Conservation (phyloP, 2,329 filamentous ascomycete species). For the Talaromyces albobiverticillius region DNA sequence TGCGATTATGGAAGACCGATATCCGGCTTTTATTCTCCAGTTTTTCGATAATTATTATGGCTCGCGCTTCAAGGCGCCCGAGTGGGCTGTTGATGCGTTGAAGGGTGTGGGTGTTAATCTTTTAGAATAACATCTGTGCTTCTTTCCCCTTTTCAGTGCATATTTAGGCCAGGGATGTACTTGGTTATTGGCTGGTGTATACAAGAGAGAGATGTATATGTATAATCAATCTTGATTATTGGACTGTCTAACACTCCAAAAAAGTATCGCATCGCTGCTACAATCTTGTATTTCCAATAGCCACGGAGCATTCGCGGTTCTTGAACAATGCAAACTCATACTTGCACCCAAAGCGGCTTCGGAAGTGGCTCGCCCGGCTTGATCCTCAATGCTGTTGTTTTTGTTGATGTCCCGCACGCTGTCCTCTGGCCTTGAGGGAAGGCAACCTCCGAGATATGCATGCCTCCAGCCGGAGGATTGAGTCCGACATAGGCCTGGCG, state of each 20-base stretch:
- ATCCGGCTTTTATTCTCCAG: slow-evolving; percentile 69
- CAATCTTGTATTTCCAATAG: not conserved
- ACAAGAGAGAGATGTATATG: not conserved
- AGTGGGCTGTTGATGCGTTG: slow-evolving; percentile 81
- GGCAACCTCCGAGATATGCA: slow-evolving; percentile 24
- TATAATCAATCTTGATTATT: not conserved
- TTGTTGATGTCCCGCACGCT: slow-evolving; percentile 24
- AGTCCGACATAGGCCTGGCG: slow-evolving; percentile 82
- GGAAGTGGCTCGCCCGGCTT: slow-evolving; percentile 37
- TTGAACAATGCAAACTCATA: slow-evolving; percentile 19
- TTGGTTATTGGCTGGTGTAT: not conserved
- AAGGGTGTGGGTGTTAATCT: slow-evolving; percentile 76
- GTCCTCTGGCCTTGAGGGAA: slow-evolving; percentile 17
- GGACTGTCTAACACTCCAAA: too few species aligned
- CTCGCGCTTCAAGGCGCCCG: slow-evolving; percentile 66
- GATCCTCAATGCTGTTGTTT: slow-evolving; percentile 20
- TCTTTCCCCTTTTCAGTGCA: not conserved
- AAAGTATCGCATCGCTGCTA: too few species aligned
- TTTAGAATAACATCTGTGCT: slow-evolving; percentile 30
- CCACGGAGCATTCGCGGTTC: too few species aligned
- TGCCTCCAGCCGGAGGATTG: slow-evolving; percentile 32
- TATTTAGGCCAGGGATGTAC: not conserved
- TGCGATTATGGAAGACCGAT: slow-evolving; percentile 77
- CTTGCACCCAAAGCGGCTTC: slow-evolving; percentile 35
- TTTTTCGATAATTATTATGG: slow-evolving; percentile 77